Evolutionary conservation across 441 rosid species (phyloP), one percentile per base, ranked within the genome.

Genomic region (Gossypium aridum): DNA sequence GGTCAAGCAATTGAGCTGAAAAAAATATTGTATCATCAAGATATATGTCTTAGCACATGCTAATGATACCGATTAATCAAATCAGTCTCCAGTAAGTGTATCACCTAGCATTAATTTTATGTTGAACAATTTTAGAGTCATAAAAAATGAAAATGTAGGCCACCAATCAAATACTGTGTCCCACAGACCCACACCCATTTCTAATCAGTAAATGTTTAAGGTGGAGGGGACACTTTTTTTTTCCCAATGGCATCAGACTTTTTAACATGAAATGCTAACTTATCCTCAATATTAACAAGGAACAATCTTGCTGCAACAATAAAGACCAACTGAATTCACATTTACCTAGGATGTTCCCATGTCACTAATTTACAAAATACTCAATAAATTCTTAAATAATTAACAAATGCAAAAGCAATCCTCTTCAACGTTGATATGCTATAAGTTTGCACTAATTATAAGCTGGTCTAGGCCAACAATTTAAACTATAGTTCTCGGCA

Each of bases 1-100:
- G 75, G 16, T 93, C 98, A 49, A 95, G 80, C 74, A 95, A 82
- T 78, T 90, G 91, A 0, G 96, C 95, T 94, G 93, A 79, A 78
- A 77, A 66, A 71, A 14, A 43, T 43, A 57, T 53, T 71, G 74
- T 23, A 34, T 67, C 64, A 63, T 67, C 62, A 72, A 71, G 74
- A 9, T 1, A 37, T 53, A 57, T 71, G 19, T 56, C 34, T 55
- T 65, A 49, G 59, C 59, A 68, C 14, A 51, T 51, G 25, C 16
- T 53, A 28, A 70, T 17, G 62, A 53, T 2, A 2, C 20, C 57
- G 49, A 78, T 7, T 3, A 72, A 65, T 47, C 37, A 59, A 20
- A 51, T 39, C 34, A 49, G 53, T 16, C 16, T 3, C 12, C 28
- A 55, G 7, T 37, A 70, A 16, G 64, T 2, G 39, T 64, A n/a